phyloP scores from a whole-genome alignment of 805 yeast species.

The Yarrowia phangngaensis region DNA sequence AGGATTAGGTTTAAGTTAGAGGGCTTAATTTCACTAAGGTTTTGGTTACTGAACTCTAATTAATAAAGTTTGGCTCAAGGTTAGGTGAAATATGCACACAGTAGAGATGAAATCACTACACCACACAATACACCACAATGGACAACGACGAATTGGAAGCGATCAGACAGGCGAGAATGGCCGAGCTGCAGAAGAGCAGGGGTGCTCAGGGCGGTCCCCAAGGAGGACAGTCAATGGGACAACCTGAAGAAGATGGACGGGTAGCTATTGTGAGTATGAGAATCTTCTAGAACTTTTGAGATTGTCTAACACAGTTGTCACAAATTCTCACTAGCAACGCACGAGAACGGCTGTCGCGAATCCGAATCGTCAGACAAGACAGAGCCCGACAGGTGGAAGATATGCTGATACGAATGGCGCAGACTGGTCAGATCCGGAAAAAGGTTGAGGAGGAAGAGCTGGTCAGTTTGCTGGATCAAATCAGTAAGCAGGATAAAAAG shows the following conservation, averaged over 20 bases:
- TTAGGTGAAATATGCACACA: too few species aligned
- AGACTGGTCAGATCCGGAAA: conserved; percentile 68
- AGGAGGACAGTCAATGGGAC: conserved; percentile 5
- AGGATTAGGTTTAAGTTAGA: not conserved
- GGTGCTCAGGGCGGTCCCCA: conserved; percentile 29
- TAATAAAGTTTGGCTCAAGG: too few species aligned
- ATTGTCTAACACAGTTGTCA: conserved; percentile 43
- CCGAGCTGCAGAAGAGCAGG: conserved; percentile 62
- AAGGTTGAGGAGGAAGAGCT: conserved; percentile 79
- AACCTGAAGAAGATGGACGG: conserved; percentile 43
- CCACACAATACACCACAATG: conserved; percentile 47
- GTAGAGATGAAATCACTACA: too few species aligned
- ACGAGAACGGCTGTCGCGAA: conserved; percentile 80
- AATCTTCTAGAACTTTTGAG: not conserved
- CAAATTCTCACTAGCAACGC: conserved; percentile 80
- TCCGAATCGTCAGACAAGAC: conserved; percentile 84
- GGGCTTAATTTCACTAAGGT: not conserved
- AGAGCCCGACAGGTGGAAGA: conserved; percentile 86
- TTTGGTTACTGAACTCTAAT: not conserved
- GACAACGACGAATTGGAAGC: conserved; percentile 86
- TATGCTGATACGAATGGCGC: conserved; percentile 65
- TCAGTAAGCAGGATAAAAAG: conserved; percentile 65
- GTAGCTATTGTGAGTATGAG: conserved; percentile 34
- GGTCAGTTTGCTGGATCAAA: conserved; percentile 75
- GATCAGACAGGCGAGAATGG: conserved; percentile 85